Percentiles rank a stretch among this genome's conserved stretches.
phyloP scores from a whole-genome alignment of 176 grass and related monocot genomes.

The Neostapfia colusana region DNA sequence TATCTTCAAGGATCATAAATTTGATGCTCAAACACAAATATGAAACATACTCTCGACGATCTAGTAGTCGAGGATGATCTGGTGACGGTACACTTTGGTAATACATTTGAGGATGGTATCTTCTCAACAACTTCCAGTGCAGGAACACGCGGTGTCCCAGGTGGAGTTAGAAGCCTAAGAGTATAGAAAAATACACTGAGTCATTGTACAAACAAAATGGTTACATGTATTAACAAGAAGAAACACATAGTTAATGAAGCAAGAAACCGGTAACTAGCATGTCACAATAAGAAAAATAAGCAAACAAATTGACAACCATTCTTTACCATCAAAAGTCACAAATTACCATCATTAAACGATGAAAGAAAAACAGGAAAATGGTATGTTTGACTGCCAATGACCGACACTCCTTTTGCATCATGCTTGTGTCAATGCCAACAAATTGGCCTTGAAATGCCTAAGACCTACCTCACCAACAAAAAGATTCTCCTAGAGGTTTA shows the following conservation, averaged over 20 bases:
- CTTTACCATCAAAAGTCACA: not conserved
- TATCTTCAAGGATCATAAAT: not conserved
- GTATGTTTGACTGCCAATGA: not conserved
- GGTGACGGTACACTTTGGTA: conserved; percentile 56
- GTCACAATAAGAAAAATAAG: not conserved
- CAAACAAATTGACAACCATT: not conserved
- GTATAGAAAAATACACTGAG: not conserved
- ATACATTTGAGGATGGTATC: conserved; percentile 47
- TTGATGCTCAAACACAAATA: conserved; percentile 1
- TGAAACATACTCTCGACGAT: conserved; percentile 69
- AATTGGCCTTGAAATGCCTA: not conserved
- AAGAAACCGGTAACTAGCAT: not conserved
- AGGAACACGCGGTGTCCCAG: conserved; percentile 75
- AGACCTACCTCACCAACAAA: conserved; percentile 5
- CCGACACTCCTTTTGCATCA: not conserved
- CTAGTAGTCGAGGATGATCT: conserved; percentile 83
- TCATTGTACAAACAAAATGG: not conserved
- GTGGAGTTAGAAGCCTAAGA: conserved; percentile 90
- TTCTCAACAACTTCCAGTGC: conserved; percentile 60
- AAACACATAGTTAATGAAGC: conserved; percentile 4
- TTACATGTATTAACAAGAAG: conserved; percentile 14
- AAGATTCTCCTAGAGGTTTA: conserved; percentile 5
- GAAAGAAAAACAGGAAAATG: not conserved
- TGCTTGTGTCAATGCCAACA: conserved; percentile 9
- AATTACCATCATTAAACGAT: not conserved